Conservation (phyloP, 768 basidiomycete genomes). For the Pholiota conissans region DNA sequence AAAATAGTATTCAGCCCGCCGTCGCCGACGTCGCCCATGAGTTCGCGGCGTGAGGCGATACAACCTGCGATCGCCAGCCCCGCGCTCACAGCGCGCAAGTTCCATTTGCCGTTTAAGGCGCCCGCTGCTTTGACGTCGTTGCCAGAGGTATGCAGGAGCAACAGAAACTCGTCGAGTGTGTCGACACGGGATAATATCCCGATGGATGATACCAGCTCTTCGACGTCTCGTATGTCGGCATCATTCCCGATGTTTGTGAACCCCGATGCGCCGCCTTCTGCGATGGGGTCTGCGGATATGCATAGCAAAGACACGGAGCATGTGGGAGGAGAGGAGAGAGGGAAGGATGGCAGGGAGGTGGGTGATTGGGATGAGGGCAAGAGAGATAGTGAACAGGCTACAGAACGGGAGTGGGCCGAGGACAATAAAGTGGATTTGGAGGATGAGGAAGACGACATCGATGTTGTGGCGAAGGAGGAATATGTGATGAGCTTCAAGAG, state of each 20-base stretch:
- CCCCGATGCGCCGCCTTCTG: constrained; percentile 11
- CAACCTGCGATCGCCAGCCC: constrained; percentile 20
- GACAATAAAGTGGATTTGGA: constrained; percentile 8
- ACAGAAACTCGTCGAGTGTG: background rate
- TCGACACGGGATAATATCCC: background rate
- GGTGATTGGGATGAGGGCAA: background rate
- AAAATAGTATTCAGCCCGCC: background rate
- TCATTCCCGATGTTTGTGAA: constrained; percentile 34
- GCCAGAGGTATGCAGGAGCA: background rate
- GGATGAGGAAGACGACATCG: constrained; percentile 12
- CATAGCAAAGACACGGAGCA: background rate
- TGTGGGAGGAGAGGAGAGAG: background rate
- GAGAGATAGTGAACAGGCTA: background rate
- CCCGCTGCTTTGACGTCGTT: too few species aligned
- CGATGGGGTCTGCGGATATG: background rate
- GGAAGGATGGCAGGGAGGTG: constrained; percentile 13
- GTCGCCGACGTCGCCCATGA: background rate
- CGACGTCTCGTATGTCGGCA: constrained; percentile 30
- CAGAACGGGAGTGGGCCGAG: background rate
- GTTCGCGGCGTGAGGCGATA: constrained; percentile 19
- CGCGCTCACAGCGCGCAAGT: constrained; percentile 16
- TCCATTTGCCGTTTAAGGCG: constrained; percentile 21
- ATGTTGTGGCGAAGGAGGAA: constrained; percentile 13
- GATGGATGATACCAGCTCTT: constrained; percentile 1
- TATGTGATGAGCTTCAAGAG: constrained; percentile 9